Conservation (phyloP, 768 basidiomycete genomes). For the Chalciporus pseudorubinellus region DNA sequence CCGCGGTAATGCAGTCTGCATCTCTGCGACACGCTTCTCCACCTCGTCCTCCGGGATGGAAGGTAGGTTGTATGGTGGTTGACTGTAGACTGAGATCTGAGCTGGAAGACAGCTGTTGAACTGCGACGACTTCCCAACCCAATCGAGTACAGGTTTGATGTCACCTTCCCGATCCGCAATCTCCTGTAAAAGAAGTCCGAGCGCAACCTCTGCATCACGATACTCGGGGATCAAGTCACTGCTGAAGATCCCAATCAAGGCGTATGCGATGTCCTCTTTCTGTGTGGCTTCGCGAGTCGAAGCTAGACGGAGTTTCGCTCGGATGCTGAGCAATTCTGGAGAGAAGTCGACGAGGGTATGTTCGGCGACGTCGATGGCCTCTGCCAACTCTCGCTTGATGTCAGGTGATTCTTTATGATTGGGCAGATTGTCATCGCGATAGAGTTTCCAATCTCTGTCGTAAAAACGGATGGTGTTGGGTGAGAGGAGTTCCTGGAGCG, state of each 20-base stretch:
- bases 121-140: constrained; percentile 8
- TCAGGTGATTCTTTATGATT: constrained; percentile 6
- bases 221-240: constrained; percentile 10
- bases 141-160: constrained; percentile 7
- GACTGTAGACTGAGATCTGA: no score
- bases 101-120: no score
- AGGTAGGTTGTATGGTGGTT: no score
- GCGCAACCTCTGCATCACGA: constrained; percentile 5
- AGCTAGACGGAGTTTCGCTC: constrained; percentile 9
- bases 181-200: constrained; percentile 9
- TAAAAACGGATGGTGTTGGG: constrained; percentile 17
- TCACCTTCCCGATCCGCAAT: constrained; percentile 7
- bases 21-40: no score
- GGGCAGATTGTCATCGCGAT: neutral
- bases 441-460: constrained; percentile 1
- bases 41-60: no score
- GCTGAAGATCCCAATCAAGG: no score
- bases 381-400: neutral
- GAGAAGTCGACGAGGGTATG: neutral
- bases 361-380: neutral
- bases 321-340: neutral
- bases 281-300: no score
- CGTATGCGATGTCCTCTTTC: constrained; percentile 11
- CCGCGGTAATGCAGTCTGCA: no score
- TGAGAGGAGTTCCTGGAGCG: no score